Percentiles rank a stretch among this genome's conserved stretches.
phyloP scores from a whole-genome alignment of 345 rosid genomes.

The Camelina laxa region DNA sequence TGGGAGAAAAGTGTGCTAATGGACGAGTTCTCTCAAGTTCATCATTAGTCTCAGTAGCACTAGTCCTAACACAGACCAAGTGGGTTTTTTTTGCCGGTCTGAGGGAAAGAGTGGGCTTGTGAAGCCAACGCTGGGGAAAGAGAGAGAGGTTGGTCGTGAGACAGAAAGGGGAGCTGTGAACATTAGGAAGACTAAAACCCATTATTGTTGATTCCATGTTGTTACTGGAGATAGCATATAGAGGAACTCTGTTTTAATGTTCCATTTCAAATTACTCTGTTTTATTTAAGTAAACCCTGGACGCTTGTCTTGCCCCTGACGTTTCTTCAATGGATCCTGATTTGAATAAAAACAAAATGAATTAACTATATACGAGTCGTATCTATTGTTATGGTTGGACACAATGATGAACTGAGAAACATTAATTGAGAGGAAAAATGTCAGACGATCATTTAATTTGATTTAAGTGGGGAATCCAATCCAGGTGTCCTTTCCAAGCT shows the following conservation, averaged over 20 bases:
- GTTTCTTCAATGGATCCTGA: not conserved
- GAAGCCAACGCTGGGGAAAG: slow-evolving; percentile 10
- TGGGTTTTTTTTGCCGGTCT: not conserved
- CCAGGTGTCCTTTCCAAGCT: too few relatives aligned
- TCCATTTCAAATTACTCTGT: not conserved
- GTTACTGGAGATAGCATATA: not conserved
- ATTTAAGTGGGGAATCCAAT: too few relatives aligned
- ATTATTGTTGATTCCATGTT: slow-evolving; percentile 14
- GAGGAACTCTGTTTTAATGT: not conserved
- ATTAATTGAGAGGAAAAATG: not conserved
- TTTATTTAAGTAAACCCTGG: not conserved
- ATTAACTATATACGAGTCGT: not conserved
- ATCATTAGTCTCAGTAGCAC: not conserved
- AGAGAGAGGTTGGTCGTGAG: slow-evolving; percentile 5
- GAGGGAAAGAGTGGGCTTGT: not conserved
- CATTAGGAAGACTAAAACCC: not conserved
- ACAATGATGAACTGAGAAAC: not conserved
- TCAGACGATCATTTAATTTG: not conserved
- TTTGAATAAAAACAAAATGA: not conserved
- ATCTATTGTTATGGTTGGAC: too few relatives aligned
- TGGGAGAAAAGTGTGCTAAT: not conserved
- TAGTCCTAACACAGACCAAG: not conserved
- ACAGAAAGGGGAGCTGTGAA: not conserved
- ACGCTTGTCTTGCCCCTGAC: not conserved
- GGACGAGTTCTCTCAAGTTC: slow-evolving; percentile 21